A percentile compares a stretch with the other conserved stretches of the same genome.
Evolutionary conservation across 2,329 filamentous ascomycete species (phyloP).

Genomic region (Tolypocladium inflatum): DNA sequence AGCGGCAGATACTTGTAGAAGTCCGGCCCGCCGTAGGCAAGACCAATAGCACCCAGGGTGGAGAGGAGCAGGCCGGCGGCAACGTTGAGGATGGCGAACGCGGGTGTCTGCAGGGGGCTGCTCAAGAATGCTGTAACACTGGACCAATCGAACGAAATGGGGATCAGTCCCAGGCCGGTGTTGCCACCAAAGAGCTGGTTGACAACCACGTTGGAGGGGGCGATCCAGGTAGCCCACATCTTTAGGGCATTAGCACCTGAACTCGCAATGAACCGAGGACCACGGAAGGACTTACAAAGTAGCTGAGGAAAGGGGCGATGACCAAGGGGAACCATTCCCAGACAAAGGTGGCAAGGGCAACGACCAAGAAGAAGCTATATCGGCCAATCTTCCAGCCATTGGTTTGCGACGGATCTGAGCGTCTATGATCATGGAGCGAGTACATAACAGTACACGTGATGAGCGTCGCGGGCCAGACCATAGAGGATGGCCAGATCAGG

Average conservation of each 20-base stretch:
- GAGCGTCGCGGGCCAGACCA: constrained; percentile 54
- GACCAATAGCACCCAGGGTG: constrained; percentile 38
- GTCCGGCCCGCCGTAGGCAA: constrained; percentile 41
- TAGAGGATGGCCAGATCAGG: constrained; percentile 50
- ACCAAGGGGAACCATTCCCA: constrained; percentile 52
- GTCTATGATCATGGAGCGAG: constrained; percentile 51
- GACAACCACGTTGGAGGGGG: constrained; percentile 48
- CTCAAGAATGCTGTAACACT: constrained; percentile 45
- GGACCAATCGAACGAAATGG: constrained; percentile 59
- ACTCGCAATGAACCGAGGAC: constrained; percentile 29
- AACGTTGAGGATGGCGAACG: constrained; percentile 51
- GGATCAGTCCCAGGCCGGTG: constrained; percentile 51
- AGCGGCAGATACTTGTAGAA: constrained; percentile 47
- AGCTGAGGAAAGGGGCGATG: constrained; percentile 47
- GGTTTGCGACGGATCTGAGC: constrained; percentile 37
- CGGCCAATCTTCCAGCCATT: constrained; percentile 50
- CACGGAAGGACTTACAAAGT: constrained; percentile 43
- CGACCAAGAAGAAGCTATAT: constrained; percentile 46
- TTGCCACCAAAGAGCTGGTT: constrained; percentile 58
- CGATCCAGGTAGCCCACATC: constrained; percentile 52
- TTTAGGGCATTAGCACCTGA: background rate
- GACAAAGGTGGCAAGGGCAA: constrained; percentile 38
- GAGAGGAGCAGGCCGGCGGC: constrained; percentile 42
- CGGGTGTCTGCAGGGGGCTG: constrained; percentile 48
- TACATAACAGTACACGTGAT: constrained; percentile 55